A percentile compares a stretch with the other conserved stretches of the same genome.
Evolutionary conservation across 1,284 basidiomycete species (phyloP).

Genomic region (Pseudozyma thailandica): DNA sequence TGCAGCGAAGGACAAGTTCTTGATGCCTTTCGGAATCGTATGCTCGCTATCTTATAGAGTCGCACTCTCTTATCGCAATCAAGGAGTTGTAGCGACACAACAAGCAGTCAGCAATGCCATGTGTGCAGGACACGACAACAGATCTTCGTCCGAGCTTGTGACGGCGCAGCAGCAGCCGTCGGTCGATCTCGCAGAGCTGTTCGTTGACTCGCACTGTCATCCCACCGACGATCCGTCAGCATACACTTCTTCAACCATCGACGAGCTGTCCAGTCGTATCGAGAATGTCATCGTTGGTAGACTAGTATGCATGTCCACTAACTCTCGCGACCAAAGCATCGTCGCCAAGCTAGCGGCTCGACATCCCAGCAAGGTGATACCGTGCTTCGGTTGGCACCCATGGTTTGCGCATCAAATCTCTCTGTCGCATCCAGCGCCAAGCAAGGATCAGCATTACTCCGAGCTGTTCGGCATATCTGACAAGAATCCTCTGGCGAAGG

Average conservation of each 20-base stretch:
- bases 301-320: slow-evolving; percentile 61
- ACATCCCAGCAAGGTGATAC: slow-evolving; percentile 34
- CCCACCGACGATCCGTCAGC: slow-evolving; percentile 59
- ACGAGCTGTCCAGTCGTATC: slow-evolving; percentile 34
- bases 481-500: slow-evolving; percentile 1
- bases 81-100: not conserved
- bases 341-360: slow-evolving; percentile 46
- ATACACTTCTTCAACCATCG: slow-evolving; percentile 16
- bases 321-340: slow-evolving; percentile 50
- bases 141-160: not conserved
- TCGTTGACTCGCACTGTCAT: slow-evolving; percentile 60
- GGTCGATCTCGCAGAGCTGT: slow-evolving; percentile 13
- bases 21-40: not conserved
- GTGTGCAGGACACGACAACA: slow-evolving; percentile 5
- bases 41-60: not conserved
- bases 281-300: slow-evolving; percentile 11
- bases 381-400: slow-evolving; percentile 63
- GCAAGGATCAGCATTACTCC: slow-evolving; percentile 47
- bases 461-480: slow-evolving; percentile 31
- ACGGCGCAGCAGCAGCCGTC: not conserved
- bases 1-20: too few relatives aligned
- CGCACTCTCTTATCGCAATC: not conserved
- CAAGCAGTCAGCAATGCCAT: slow-evolving; percentile 3
- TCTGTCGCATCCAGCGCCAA: slow-evolving; percentile 29
- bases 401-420: slow-evolving; percentile 62